Base-by-base conservation (phyloP, 106 monocot species). In the Acorus gramineus region DNA sequence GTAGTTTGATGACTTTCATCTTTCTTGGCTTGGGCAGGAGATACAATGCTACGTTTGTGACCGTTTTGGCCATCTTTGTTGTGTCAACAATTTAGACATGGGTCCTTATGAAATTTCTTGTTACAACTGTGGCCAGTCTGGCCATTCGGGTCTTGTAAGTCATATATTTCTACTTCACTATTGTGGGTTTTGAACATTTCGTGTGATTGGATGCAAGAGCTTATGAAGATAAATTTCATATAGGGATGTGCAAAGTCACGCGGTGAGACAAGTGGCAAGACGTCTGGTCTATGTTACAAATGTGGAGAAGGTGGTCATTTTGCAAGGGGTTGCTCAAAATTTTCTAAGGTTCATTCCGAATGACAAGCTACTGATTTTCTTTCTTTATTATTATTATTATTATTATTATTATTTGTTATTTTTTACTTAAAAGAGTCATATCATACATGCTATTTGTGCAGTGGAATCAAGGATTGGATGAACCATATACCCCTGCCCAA, bases 231-330 rank as follows among this genome's bases (percentile, higher is more conserved):
- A 48, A 2, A 2, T 53, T 56, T 61, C 48, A 7, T 0, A 10
- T 55, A 96, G 96, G 96, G 91, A 61, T 96, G 96, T 74, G 87
- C 87, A 51, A 87, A 85, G 63, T 69, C 53, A 11, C 75, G 71
- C 55, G 74, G 84, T 57, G 83, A 81, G 48, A 54, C 28, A 52
- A 55, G 56, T 47, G 13, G 13, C 56, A 11, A 60, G 42, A 11
- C 82, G 45, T 66, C 86, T n/a, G 70, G 78, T 13, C 12, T 82
- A 52, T 96, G 96, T 68, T 91, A 79, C 62, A 83, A 65, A 66
- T 96, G 96, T 71, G 91, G 87, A n/a, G 76, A 79, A 72, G 91
- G 91, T 79, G 96, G 96, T 7, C 96, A 96, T 79, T 88, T 96
- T 77, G 96, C 96, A 44, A 71, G 96, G 11, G 87, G 91, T 4